Evolutionary conservation across 805 yeast species (phyloP).

Genomic region (Ogataea neopini): DNA sequence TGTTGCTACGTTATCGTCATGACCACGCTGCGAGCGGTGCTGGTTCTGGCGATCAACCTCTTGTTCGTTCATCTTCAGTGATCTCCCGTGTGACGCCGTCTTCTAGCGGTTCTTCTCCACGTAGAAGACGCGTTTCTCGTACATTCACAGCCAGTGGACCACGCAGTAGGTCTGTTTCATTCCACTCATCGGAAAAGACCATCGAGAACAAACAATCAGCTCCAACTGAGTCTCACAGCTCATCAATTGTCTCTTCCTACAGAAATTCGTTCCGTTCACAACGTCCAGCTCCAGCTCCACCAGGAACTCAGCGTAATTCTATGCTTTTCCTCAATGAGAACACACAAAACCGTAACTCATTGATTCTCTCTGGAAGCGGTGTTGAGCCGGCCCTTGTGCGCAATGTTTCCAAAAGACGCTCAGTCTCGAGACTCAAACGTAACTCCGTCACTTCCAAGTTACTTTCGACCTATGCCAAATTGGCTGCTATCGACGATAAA

Average conservation of each 20-base stretch:
- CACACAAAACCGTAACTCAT: slow-evolving; percentile 24
- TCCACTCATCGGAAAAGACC: slow-evolving; percentile 27
- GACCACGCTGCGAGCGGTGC: slow-evolving; percentile 31
- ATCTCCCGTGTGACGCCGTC: slow-evolving; percentile 31
- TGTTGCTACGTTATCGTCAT: slow-evolving; percentile 38
- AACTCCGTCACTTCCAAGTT: slow-evolving; percentile 72
- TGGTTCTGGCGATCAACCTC: slow-evolving; percentile 19
- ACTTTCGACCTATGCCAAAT: slow-evolving; percentile 70
- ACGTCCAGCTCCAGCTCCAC: neutral
- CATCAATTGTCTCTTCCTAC: slow-evolving; percentile 12
- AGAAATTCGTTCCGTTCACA: slow-evolving; percentile 6
- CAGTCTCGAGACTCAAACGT: slow-evolving; percentile 45
- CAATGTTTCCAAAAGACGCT: slow-evolving; percentile 20
- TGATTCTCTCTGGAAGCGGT: slow-evolving; percentile 19
- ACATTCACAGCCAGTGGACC: slow-evolving; percentile 46
- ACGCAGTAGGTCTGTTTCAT: slow-evolving; percentile 49
- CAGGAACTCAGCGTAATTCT: slow-evolving; percentile 34
- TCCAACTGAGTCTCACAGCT: neutral
- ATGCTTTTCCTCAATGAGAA: slow-evolving; percentile 29
- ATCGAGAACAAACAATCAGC: neutral
- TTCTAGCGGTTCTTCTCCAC: slow-evolving; percentile 32
- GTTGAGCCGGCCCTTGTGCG: slow-evolving; percentile 7
- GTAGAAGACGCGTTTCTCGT: slow-evolving; percentile 41
- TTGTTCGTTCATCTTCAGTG: slow-evolving; percentile 34
- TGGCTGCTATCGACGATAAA: slow-evolving; percentile 52